phyloP scores from a whole-genome alignment of 2,329 filamentous ascomycete species.

The Zymoseptoria tritici region DNA sequence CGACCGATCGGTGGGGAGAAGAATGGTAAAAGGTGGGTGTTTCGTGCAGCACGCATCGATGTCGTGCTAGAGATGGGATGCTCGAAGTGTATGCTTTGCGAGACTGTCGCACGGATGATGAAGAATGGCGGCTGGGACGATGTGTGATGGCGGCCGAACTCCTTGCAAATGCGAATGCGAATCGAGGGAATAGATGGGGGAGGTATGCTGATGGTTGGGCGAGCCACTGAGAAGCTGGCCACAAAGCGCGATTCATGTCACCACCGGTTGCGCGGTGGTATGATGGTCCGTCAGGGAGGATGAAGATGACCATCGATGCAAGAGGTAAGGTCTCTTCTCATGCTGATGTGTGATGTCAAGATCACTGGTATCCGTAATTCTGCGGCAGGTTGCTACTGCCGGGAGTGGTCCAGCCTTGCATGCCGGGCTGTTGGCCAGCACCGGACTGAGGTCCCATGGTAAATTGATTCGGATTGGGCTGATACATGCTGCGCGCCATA shows the following conservation, averaged over 20 bases:
- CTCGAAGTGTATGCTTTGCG: not conserved
- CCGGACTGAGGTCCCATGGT: slow-evolving; percentile 26
- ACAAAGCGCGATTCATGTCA: not conserved
- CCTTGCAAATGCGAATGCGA: not conserved
- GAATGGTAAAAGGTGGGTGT: not conserved
- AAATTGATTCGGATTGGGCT: slow-evolving; percentile 41
- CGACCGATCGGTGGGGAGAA: not conserved
- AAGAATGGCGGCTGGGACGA: not conserved
- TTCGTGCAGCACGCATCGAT: not conserved
- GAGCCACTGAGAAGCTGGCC: slow-evolving; percentile 1
- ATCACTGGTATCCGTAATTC: slow-evolving; percentile 21
- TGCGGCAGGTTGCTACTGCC: slow-evolving; percentile 34
- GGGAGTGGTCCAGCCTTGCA: slow-evolving; percentile 45
- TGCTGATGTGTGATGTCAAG: not conserved
- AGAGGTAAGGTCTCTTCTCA: not conserved
- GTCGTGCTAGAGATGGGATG: not conserved
- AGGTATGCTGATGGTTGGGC: not conserved
- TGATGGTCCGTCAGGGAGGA: not conserved
- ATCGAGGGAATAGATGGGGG: not conserved
- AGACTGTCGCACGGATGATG: not conserved
- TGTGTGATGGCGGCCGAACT: not conserved
- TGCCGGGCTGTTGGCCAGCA: slow-evolving; percentile 43
- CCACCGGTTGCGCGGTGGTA: not conserved
- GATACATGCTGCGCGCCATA: slow-evolving; percentile 45
- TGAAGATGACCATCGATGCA: not conserved